phyloP scores from a whole-genome alignment of 331 rosid species.

The Malus hybrid region DNA sequence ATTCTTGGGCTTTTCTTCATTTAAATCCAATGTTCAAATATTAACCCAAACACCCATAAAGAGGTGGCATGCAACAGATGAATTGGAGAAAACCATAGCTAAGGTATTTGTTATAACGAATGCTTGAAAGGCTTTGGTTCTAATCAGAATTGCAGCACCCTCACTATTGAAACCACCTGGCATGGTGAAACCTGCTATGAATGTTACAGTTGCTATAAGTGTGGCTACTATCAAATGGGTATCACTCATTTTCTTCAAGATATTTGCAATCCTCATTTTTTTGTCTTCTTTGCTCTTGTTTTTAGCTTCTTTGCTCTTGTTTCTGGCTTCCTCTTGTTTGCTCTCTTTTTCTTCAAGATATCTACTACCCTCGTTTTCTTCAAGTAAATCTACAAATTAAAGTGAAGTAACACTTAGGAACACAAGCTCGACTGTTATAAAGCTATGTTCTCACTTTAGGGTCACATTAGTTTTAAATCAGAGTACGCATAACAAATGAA shows the following conservation, averaged over 20 bases:
- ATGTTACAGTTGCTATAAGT: neutral
- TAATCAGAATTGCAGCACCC: neutral
- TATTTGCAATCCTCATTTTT: neutral
- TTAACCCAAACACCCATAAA: neutral
- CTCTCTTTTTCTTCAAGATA: neutral
- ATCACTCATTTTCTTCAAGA: neutral
- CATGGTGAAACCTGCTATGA: neutral
- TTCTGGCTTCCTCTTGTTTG: neutral
- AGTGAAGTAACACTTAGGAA: no score
- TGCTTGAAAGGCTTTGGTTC: neutral
- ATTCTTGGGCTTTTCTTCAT: no score
- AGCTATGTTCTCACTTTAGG: no score
- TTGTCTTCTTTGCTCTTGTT: neutral
- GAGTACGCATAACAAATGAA: no score
- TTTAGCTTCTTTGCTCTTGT: neutral
- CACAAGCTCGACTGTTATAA: no score
- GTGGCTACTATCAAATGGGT: neutral
- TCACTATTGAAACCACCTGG: neutral
- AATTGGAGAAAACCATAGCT: neutral
- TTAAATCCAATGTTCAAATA: no score
- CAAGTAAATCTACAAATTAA: no score
- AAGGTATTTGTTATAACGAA: neutral
- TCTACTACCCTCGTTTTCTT: no score
- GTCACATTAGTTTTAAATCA: no score
- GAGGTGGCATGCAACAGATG: neutral